phyloP scores from a whole-genome alignment of 2,329 filamentous ascomycete genomes.

The Alternaria tenuissima region DNA sequence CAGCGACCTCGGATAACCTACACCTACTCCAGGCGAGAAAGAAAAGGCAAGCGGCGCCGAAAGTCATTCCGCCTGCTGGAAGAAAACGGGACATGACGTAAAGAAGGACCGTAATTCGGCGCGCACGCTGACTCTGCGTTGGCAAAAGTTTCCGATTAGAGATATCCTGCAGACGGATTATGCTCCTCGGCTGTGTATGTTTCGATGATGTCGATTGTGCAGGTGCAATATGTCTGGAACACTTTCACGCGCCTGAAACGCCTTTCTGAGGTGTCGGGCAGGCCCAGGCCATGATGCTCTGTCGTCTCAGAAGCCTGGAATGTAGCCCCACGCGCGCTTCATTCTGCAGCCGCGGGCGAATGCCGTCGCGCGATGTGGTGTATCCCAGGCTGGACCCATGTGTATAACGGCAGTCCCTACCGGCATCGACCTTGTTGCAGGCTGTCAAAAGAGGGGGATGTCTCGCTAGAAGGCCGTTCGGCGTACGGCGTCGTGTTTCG shows the following conservation, averaged over 20 bases:
- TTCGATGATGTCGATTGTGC: slow-evolving; percentile 7
- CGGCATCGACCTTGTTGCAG: slow-evolving; percentile 6
- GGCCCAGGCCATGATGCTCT: slow-evolving; percentile 10
- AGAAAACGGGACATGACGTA: slow-evolving; percentile 13
- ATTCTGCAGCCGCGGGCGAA: slow-evolving; percentile 9
- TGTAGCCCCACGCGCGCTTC: slow-evolving; percentile 14
- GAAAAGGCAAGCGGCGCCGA: slow-evolving; percentile 1
- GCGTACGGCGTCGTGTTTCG: slow-evolving; percentile 7
- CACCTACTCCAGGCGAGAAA: neutral
- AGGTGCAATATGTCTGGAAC: slow-evolving; percentile 16
- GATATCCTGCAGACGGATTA: slow-evolving; percentile 1
- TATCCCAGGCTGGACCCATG: slow-evolving; percentile 10
- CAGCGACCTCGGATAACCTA: neutral
- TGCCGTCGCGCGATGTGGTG: slow-evolving; percentile 11
- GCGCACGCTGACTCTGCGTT: slow-evolving; percentile 1
- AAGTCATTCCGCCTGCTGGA: slow-evolving; percentile 3
- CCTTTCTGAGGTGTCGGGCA: neutral
- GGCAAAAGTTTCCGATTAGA: slow-evolving; percentile 4
- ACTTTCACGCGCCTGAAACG: slow-evolving; percentile 11
- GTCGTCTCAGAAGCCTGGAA: slow-evolving; percentile 11
- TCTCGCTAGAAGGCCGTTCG: slow-evolving; percentile 10
- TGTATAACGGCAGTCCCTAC: slow-evolving; percentile 1
- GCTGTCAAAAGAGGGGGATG: slow-evolving; percentile 3
- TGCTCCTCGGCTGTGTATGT: slow-evolving; percentile 4
- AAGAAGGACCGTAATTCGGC: slow-evolving; percentile 9